Conservation (phyloP, 352 stramenopile species). For the Aphanomyces euteiches region DNA sequence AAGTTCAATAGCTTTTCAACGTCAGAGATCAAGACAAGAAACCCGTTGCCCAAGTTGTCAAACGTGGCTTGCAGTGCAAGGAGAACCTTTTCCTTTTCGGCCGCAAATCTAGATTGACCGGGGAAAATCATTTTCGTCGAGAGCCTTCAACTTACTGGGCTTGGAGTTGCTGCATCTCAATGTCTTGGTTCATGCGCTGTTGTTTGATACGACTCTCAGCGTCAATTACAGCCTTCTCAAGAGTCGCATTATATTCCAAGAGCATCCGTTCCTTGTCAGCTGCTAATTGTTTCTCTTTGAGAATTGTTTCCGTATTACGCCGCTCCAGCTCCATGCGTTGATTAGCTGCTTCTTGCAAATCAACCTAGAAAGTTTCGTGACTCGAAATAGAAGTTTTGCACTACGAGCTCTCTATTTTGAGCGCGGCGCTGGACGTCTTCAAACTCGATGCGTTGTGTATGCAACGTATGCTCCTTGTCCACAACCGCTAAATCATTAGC, state of each 20-base stretch:
- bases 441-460: constrained; percentile 44
- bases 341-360: constrained; percentile 57
- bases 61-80: constrained; percentile 62
- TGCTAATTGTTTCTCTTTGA: constrained; percentile 52
- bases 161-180: constrained; percentile 61
- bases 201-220: constrained; percentile 63
- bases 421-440: constrained; percentile 43
- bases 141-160: constrained; percentile 30
- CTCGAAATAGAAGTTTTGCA: not conserved
- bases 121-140: not conserved
- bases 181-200: constrained; percentile 65
- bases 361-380: not conserved
- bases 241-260: constrained; percentile 57
- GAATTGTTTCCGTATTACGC: constrained; percentile 55
- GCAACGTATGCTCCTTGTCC: constrained; percentile 47
- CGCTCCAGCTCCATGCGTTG: constrained; percentile 52
- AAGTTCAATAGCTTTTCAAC: constrained; percentile 58
- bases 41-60: constrained; percentile 60
- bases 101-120: constrained; percentile 39
- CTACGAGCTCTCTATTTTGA: constrained; percentile 58
- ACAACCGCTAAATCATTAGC: constrained; percentile 51
- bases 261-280: constrained; percentile 47
- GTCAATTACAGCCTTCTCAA: constrained; percentile 59
- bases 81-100: constrained; percentile 60
- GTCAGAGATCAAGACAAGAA: constrained; percentile 51